These are phyloP conservation scores for Nidula microcarpa DNA, from an alignment of 768 basidiomycete species.

Conservation along the genomic window DNA sequence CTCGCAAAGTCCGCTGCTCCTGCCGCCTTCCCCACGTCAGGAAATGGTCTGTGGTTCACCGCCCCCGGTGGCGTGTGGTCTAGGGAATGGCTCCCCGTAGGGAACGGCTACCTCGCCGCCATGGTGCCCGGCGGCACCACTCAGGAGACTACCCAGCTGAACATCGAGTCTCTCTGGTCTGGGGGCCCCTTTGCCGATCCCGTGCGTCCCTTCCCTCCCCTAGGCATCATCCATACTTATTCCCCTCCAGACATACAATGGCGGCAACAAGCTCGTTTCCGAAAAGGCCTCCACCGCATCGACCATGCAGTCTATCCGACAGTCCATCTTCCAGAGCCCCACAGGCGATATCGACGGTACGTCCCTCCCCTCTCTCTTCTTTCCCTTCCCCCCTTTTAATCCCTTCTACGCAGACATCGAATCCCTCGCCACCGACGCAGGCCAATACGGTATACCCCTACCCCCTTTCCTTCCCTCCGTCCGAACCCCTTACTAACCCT, in stretches of 20 bases:
- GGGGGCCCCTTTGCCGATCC: conserved; percentile 70
- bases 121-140: conserved; percentile 61
- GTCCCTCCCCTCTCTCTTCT: conserved; percentile 7
- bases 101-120: conserved; percentile 72
- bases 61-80: conserved; percentile 52
- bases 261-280: conserved; percentile 56
- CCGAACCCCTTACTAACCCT: neutral
- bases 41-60: conserved; percentile 76
- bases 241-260: conserved; percentile 54
- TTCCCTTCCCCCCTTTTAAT: neutral
- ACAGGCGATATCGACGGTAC: conserved; percentile 59
- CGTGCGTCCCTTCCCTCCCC: conserved; percentile 28
- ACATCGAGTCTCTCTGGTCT: conserved; percentile 76
- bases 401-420: conserved; percentile 41
- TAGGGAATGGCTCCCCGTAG: conserved; percentile 62
- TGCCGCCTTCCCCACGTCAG: conserved; percentile 58
- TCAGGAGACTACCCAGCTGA: conserved; percentile 62
- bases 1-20: conserved; percentile 21
- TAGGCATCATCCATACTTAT: neutral
- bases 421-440: conserved; percentile 48
- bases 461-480: neutral
- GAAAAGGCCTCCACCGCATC: conserved; percentile 40
- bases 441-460: conserved; percentile 60
- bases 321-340: conserved; percentile 53
- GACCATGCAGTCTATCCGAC: conserved; percentile 50